A percentile compares a stretch with the other conserved stretches of the same genome.
phyloP scores from a whole-genome alignment of 805 yeast genomes.

The Lipomyces kockii region DNA sequence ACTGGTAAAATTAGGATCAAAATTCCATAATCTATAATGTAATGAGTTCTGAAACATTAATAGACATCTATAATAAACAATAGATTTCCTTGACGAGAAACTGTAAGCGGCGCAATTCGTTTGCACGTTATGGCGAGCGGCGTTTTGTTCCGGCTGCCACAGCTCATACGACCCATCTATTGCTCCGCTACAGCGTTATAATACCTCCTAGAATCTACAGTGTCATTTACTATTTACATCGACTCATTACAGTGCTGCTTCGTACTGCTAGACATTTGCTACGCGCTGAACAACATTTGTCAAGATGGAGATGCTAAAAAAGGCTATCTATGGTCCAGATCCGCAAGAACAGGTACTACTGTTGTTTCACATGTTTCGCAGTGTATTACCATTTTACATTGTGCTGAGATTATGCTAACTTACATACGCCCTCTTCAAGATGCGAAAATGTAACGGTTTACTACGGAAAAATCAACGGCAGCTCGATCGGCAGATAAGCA shows the following conservation, averaged over 20 bases:
- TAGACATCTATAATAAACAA: too few species aligned
- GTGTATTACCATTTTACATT: neutral
- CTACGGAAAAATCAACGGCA: constrained; percentile 85
- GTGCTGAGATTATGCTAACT: neutral
- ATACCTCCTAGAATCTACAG: neutral
- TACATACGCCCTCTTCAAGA: constrained; percentile 46
- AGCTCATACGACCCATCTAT: too few species aligned
- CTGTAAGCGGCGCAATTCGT: too few species aligned
- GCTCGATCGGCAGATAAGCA: constrained; percentile 75
- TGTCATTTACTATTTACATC: neutral
- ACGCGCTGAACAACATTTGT: neutral
- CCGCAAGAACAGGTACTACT: constrained; percentile 75
- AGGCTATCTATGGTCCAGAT: constrained; percentile 95
- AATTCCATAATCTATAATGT: too few species aligned
- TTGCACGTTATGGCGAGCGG: too few species aligned
- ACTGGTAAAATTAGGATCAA: too few species aligned
- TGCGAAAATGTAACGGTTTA: constrained; percentile 70
- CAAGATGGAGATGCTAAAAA: constrained; percentile 79
- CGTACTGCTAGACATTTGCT: neutral
- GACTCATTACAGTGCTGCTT: neutral
- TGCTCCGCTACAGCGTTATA: too few species aligned
- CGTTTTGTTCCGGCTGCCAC: too few species aligned
- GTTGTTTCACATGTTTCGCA: constrained; percentile 37
- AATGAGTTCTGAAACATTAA: too few species aligned
- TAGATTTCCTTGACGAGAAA: too few species aligned